phyloP scores from a whole-genome alignment of 352 stramenopile genomes.

The Phytophthora pini region DNA sequence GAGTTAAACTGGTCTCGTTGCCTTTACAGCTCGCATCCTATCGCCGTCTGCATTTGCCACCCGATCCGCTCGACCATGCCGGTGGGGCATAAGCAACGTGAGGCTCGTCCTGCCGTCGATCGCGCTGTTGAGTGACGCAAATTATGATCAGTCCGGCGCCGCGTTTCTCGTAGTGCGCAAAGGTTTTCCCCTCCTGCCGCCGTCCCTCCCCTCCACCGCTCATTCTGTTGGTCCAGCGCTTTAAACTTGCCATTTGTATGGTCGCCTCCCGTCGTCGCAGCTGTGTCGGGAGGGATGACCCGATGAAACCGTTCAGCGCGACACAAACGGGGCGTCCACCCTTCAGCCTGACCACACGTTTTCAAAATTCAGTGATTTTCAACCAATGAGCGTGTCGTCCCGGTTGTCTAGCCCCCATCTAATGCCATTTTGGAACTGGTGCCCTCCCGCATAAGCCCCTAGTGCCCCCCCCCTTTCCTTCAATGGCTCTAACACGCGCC shows the following conservation, averaged over 20 bases:
- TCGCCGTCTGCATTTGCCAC: conserved; percentile 21
- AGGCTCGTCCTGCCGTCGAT: conserved; percentile 10
- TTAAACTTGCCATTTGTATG: conserved; percentile 8
- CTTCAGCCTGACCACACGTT: conserved; percentile 20
- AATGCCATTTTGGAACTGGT: conserved; percentile 51
- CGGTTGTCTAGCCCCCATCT: conserved; percentile 7
- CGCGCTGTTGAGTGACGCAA: conserved; percentile 19
- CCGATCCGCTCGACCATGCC: background rate
- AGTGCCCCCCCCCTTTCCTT: conserved; percentile 1
- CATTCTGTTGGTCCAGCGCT: conserved; percentile 31
- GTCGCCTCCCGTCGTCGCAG: background rate
- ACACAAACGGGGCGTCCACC: conserved; percentile 22
- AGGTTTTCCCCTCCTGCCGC: conserved; percentile 33
- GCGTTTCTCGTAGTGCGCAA: conserved; percentile 32
- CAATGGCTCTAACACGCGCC: conserved; percentile 74
- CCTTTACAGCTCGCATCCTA: conserved; percentile 20
- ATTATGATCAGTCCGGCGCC: conserved; percentile 27
- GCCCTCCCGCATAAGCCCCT: conserved; percentile 27
- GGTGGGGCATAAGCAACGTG: conserved; percentile 13
- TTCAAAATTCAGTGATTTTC: background rate
- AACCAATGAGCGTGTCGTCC: background rate
- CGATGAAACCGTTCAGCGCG: conserved; percentile 20
- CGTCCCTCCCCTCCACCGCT: conserved; percentile 7
- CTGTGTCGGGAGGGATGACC: conserved; percentile 29
- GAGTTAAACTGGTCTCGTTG: background rate